Percentiles rank a stretch among this genome's conserved stretches.
Conservation (phyloP, 2,329 filamentous ascomycete species). For the Neofusicoccum umdonicola region DNA sequence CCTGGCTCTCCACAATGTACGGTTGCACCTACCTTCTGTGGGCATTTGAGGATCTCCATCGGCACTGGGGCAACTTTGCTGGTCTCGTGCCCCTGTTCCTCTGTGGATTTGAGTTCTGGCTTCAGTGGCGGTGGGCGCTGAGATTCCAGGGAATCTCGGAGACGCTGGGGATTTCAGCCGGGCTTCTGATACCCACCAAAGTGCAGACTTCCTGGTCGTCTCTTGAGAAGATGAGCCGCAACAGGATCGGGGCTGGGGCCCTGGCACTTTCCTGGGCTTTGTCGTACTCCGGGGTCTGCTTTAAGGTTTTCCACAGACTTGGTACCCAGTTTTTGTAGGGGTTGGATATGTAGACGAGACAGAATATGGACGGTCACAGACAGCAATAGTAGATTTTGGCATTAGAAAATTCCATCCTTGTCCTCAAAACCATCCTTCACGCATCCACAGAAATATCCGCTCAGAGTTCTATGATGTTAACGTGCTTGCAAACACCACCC, state of each 20-base stretch:
- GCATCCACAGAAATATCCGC: too few species aligned
- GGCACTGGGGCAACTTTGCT: not conserved
- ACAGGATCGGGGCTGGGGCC: not conserved
- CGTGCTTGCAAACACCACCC: too few species aligned
- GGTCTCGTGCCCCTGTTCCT: not conserved
- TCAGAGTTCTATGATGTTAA: too few species aligned
- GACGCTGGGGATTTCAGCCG: not conserved
- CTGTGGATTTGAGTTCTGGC: not conserved
- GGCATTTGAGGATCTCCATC: not conserved
- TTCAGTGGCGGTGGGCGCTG: not conserved
- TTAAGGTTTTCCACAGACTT: not conserved
- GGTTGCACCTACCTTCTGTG: not conserved
- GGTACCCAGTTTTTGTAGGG: not conserved
- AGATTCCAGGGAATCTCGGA: not conserved
- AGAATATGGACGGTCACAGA: not conserved
- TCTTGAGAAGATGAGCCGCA: not conserved
- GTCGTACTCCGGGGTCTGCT: not conserved
- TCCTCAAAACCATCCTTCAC: too few species aligned
- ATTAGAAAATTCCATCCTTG: too few species aligned
- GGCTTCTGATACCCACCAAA: not conserved
- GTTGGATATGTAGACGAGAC: too few species aligned
- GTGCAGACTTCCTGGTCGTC: not conserved
- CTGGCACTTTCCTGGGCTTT: not conserved
- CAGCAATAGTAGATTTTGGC: too few species aligned
- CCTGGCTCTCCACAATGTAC: slow-evolving; percentile 1